Percentiles rank a stretch among this genome's conserved stretches.
Conservation (phyloP, 805 yeast genomes). For the Sungouiella thailandica region DNA sequence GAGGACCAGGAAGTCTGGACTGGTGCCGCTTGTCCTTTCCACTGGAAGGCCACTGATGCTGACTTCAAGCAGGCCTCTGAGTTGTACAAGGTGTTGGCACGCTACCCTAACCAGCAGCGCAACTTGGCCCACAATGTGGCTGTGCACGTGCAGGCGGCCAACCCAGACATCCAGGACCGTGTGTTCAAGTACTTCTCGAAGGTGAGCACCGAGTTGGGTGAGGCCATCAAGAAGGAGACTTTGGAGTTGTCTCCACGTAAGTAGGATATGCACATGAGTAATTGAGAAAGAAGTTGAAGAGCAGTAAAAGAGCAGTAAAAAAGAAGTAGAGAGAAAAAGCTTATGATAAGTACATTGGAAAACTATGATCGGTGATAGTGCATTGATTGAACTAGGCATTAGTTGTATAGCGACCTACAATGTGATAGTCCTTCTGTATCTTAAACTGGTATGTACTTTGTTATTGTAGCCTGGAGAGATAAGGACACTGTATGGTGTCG, state of each 20-base stretch:
- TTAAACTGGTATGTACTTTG: no score
- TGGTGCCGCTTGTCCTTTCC: constrained; percentile 80
- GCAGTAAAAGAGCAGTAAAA: not conserved
- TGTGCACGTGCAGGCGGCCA: constrained; percentile 65
- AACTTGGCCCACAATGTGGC: constrained; percentile 82
- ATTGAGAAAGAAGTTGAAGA: not conserved
- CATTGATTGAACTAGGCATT: no score
- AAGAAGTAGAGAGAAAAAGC: not conserved
- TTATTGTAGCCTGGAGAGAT: no score
- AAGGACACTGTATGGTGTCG: no score
- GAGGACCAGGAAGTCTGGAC: constrained; percentile 75
- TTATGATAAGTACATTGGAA: not conserved
- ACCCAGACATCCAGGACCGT: constrained; percentile 69
- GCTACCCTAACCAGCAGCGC: constrained; percentile 76
- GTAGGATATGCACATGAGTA: constrained; percentile 10
- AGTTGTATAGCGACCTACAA: no score
- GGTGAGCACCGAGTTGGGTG: constrained; percentile 67
- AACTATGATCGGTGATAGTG: no score
- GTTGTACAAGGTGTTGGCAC: constrained; percentile 75
- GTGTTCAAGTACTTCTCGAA: constrained; percentile 72
- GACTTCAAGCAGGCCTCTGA: constrained; percentile 77
- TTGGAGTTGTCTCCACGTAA: constrained; percentile 47
- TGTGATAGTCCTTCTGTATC: no score
- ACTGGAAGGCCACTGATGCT: constrained; percentile 72
- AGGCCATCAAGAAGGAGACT: constrained; percentile 59